Evolutionary conservation across 331 rosid genomes (phyloP), one percentile per base, ranked within the genome.

Genomic region (Rosa hybrid): DNA sequence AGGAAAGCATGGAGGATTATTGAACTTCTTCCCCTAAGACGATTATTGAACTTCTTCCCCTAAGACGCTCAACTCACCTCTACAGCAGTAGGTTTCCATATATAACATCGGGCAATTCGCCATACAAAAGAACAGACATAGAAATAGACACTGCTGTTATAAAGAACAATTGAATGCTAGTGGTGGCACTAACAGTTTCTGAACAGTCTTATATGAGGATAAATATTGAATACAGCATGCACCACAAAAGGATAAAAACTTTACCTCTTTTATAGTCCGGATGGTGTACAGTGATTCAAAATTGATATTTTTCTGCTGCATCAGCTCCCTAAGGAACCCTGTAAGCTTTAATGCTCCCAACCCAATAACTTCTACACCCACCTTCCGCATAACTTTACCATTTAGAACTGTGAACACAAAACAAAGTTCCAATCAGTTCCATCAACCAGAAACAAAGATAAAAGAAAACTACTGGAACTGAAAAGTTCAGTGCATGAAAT

Each of bases 261-360:
- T 39, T 89, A 91, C 98, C 98, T 91, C 98, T 86, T 94, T 91
- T 80, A 91, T 79, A 71, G 94, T 77, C 53, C 92, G 96, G 83
- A 94, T 91, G 23, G 98, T 91, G 88, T 89, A 90, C 72, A 89
- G 72, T 20, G 98, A 94, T 74, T 89, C 88, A 49, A 91, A 94
- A 68, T 5, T 86, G 68, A 90, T 73, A 69, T 89, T 89, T 80
- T 86, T 91, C 86, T 76, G 82, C 80, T 83, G 94, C 98, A 94
- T 91, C 87, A 85, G 81, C 83, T 91, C 98, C 87, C 83, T 90
- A 42, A 91, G 97, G 86, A 84, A 84, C 50, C 90, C 96, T 6
- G 97, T 94, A 71, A 91, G 92, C 83, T 90, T 94, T 49, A 94
- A 60, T 25, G 97, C 97, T 89, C 98, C 98, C 70, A 94, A 72